Evolutionary conservation across 345 rosid genomes (phyloP), one percentile per base, ranked within the genome.

Genomic region (Acer campestre): DNA sequence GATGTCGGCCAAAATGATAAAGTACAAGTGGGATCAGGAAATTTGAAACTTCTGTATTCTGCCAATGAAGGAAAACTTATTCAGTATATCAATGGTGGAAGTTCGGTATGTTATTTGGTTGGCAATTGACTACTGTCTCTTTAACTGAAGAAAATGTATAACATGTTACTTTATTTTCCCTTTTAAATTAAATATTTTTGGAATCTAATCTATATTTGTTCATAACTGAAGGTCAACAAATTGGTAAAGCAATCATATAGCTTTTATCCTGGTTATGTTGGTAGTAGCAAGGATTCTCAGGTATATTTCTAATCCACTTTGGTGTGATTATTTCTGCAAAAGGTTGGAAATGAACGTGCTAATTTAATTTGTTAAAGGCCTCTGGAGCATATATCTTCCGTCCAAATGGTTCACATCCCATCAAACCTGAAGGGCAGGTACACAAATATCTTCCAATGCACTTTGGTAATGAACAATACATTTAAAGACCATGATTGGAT

Each of bases 311-410:
- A 62, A 13, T 38, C 17, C 40, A 14, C 10, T 49, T 38, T 35
- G 62, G 20, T 48, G 27, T 29, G 48, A 35, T 14, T 55, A 22
- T 58, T 3, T 68, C 13, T 20, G n/a, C 22, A 59, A 61, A 38
- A 55, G 64, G 72, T 75, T 53, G 49, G 69, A 31, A 38, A 67
- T 31, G 48, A 70, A 61, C 35, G 25, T 62, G 27, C 44, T 71
- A n/a, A 78, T 67, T 46, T 56, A 67, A 79, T 48, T 59, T 78
- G 25, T 71, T 82, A 80, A 77, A 91, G 95, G 82, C 89, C 71
- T 88, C 93, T 31, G 95, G 95, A 73, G 91, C 95, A 61, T 91
- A 91, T 64, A 77, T 91, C 67, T 91, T 91, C 61, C 93, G 90
- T 53, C 95, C 93, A 72, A 84, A 89, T 65, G 73, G 68, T 73